phyloP scores from a whole-genome alignment of 768 basidiomycete species.

The Boletus sp. region DNA sequence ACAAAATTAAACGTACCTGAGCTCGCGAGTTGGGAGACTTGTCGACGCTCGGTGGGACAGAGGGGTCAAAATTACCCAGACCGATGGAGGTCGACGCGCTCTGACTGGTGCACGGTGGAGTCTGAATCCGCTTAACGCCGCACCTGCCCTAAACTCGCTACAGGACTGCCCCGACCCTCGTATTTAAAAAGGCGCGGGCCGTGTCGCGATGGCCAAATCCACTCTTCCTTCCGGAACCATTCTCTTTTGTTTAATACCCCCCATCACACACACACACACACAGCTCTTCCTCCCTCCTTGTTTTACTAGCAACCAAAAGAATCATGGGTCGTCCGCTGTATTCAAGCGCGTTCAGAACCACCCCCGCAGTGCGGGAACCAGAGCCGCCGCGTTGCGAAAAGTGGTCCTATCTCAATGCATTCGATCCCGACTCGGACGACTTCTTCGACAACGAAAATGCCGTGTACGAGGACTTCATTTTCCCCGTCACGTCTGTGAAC shows the following conservation, averaged over 20 bases:
- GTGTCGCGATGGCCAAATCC: background rate
- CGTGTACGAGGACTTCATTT: conserved; percentile 64
- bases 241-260: conserved; percentile 8
- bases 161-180: conserved; percentile 1
- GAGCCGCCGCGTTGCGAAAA: conserved; percentile 44
- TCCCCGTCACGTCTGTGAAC: conserved; percentile 28
- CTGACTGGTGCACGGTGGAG: too few species aligned
- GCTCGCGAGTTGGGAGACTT: too few species aligned
- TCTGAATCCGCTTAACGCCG: conserved; percentile 25
- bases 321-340: conserved; percentile 61
- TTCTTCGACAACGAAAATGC: conserved; percentile 59
- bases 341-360: conserved; percentile 40
- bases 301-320: conserved; percentile 27
- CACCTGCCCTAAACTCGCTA: conserved; percentile 33
- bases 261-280: background rate
- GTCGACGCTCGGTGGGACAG: background rate
- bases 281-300: conserved; percentile 10
- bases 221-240: background rate
- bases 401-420: conserved; percentile 65
- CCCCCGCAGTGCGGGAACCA: conserved; percentile 44
- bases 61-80: too few species aligned
- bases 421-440: conserved; percentile 80
- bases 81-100: background rate
- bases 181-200: conserved; percentile 13
- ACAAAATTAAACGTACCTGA: too few species aligned